Evolutionary conservation across 305 asterid genomes (phyloP), one percentile per base, ranked within the genome.

Genomic region (Fraxinus velutina): DNA sequence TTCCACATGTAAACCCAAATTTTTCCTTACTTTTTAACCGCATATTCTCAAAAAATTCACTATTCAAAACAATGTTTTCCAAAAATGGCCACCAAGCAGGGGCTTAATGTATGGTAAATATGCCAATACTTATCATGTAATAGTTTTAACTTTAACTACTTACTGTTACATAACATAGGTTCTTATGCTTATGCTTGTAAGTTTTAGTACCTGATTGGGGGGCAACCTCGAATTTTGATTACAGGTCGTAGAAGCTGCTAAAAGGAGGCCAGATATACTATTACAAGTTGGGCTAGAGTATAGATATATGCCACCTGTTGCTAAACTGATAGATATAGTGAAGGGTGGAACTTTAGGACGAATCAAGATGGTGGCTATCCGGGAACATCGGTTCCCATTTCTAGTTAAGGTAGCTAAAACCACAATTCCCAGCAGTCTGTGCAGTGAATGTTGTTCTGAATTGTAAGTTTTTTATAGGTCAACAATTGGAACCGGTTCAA

Each of bases 311-410:
- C 98, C 99, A 24, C 97, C 98, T 10, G 97, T 96, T 73, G 97
- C 97, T 32, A 94, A 94, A 81, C 89, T 96, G 82, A 94, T 93
- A 50, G 95, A 94, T 55, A 75, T 96, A 60, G 97, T 94, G 22
- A 91, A 89, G 60, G 89, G 84, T 78, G 98, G 98, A 82, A 79
- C 29, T 72, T 62, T 96, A 82, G 99, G 99, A 52, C 85, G 80
- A 68, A 88, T 94, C 76, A 93, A 90, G 90, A 96, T 96, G 99
- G 98, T 94, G 80, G 86, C 95, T 47, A 94, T 96, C 75, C 89
- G 98, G 60, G 99, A 96, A 87, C 99, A 96, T 85, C 92, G 99
- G 9, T 96, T 92, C 85, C 99, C 99, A 0, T 96, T 96, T 86
- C 90, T 96, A 68, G 98, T 94, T 62, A 96, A 96, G 99, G 98